These are phyloP conservation scores for Hypseocharis bilobata DNA, from an alignment of 441 rosid genomes.

Conservation along the genomic window DNA sequence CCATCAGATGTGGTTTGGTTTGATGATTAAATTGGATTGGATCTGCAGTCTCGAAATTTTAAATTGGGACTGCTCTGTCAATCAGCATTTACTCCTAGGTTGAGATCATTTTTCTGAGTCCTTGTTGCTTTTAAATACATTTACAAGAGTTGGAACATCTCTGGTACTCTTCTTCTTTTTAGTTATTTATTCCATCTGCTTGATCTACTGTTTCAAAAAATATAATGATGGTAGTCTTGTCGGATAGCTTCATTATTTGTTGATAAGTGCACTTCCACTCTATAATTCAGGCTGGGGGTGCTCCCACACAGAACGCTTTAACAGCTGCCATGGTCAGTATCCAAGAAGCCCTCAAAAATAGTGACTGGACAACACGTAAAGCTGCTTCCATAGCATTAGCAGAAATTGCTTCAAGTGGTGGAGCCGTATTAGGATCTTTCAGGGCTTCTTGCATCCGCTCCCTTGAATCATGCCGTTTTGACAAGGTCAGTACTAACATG, in stretches of 20 bases:
- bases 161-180: background rate
- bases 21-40: background rate
- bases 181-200: background rate
- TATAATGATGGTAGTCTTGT: conserved; percentile 10
- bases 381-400: conserved; percentile 71
- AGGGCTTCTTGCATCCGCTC: conserved; percentile 58
- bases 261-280: background rate
- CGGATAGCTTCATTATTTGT: conserved; percentile 4
- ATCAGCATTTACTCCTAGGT: background rate
- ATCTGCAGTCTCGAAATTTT: background rate
- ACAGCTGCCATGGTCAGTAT: conserved; percentile 58
- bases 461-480: conserved; percentile 89
- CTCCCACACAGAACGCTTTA: conserved; percentile 45
- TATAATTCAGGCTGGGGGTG: conserved; percentile 76
- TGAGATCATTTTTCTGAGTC: background rate
- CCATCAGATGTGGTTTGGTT: background rate
- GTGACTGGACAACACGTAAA: conserved; percentile 85
- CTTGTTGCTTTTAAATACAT: background rate
- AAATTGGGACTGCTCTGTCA: background rate
- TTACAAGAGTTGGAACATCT: background rate
- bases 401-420: conserved; percentile 65
- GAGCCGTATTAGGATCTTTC: conserved; percentile 52
- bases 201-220: background rate
- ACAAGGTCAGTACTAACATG: conserved; percentile 45
- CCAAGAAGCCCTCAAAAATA: conserved; percentile 61